Base-by-base conservation (phyloP, 345 rosid genomes). In the Turritis glabra region DNA sequence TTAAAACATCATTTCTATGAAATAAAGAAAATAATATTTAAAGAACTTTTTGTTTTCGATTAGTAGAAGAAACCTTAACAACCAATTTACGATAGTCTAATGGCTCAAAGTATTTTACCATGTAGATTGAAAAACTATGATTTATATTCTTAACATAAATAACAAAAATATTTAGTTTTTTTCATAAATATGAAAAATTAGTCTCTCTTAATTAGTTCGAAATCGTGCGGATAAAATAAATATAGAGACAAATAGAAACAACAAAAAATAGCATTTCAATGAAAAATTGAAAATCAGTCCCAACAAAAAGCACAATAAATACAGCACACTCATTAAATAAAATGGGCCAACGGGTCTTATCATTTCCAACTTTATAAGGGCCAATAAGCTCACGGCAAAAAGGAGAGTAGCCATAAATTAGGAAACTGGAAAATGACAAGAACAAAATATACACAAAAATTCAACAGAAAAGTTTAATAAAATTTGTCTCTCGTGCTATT, bases 251-350 rank as follows among this genome's bases (percentile, higher is more conserved):
- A 47, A 74, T 33, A 32, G 13, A 56, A 74, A 57, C 25, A 47
- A 57, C n/a, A 44, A 15, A 19, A 51, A 13, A 68, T 40, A 60
- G 69, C 57, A 44, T 76, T 41, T 30, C 52, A 69, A 54, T 35
- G 75, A 69, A 76, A 60, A 76, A 69, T 43, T 43, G 79, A 76
- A 76, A 62, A 76, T 69, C 40, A 62, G 75, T 76, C 52, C 64
- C 71, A 53, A 69, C 71, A 54, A 76, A 76, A 76, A 10, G 58
- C 33, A 69, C 75, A 62, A 23, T 62, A 54, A 76, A 76, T 44
- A 59, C 73, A 67, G 38, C 43, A 61, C 64, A 38, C 48, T 15
- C 69, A 69, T 69, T 76, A 19, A 69, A 62, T 62, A 43, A 46
- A 35, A 69, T 51, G 79, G 74, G 63, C 79, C 69, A 68, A 26